A percentile compares a stretch with the other conserved stretches of the same genome.
phyloP scores from a whole-genome alignment of 306 rosid species.

The Acacia crassicarpa region DNA sequence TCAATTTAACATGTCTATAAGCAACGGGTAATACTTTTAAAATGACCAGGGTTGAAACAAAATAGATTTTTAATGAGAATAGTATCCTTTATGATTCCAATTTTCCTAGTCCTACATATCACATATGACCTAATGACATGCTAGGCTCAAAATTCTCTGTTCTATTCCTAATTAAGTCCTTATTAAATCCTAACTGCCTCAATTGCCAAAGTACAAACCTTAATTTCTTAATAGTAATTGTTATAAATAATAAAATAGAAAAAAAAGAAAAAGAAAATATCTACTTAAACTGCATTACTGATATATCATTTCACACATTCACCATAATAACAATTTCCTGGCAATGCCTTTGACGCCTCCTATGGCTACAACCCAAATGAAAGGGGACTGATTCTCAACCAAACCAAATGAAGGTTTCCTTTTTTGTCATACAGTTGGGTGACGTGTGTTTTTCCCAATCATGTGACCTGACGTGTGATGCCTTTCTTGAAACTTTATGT shows the following conservation, averaged over 20 bases:
- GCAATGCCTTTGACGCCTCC: background rate
- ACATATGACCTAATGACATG: background rate
- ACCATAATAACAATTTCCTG: background rate
- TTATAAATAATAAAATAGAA: background rate
- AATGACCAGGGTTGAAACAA: background rate
- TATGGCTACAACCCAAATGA: background rate
- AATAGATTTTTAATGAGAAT: background rate
- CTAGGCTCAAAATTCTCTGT: background rate
- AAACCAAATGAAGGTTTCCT: background rate
- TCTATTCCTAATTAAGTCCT: background rate
- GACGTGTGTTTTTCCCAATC: background rate
- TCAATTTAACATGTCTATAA: background rate
- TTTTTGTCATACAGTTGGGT: background rate
- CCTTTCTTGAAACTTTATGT: background rate
- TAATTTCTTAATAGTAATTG: background rate
- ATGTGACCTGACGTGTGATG: background rate
- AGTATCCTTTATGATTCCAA: background rate
- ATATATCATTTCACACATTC: background rate
- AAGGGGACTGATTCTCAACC: background rate
- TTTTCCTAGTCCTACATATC: background rate
- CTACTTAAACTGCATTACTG: background rate
- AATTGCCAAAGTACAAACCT: background rate
- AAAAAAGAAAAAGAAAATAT: background rate
- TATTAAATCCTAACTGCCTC: background rate
- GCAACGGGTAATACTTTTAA: background rate